A percentile compares a stretch with the other conserved stretches of the same genome.
These are phyloP conservation scores for Spergularia bocconei DNA, from an alignment of 148 eudicot genomes.

Conservation along the genomic window DNA sequence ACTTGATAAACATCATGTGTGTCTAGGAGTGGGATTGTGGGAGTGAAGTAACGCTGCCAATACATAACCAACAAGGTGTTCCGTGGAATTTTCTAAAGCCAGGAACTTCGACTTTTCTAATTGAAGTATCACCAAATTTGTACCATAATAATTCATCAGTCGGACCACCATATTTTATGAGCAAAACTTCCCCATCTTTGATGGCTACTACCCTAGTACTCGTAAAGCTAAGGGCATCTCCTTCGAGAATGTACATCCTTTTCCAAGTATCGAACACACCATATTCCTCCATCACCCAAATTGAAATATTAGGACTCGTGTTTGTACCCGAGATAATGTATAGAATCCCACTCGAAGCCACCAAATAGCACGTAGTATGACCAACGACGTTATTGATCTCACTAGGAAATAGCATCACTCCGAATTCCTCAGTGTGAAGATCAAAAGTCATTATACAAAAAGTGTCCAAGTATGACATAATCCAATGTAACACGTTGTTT, in stretches of 20 bases:
- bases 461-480: neutral
- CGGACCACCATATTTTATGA: neutral
- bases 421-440: neutral
- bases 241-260: too few species aligned
- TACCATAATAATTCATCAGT: neutral
- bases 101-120: neutral
- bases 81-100: neutral
- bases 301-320: neutral
- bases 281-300: neutral
- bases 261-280: neutral
- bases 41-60: neutral
- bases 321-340: neutral
- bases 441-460: neutral
- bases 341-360: neutral
- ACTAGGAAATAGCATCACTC: neutral
- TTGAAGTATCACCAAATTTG: neutral
- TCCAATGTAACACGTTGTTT: slow-evolving; percentile 2
- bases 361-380: too few species aligned
- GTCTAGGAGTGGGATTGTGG: neutral
- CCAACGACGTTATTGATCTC: neutral
- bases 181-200: too few species aligned
- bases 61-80: neutral
- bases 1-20: too few species aligned
- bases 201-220: too few species aligned
- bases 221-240: too few species aligned